Conservation (phyloP, 306 rosid genomes). For the Pterocarpus santalinus region DNA sequence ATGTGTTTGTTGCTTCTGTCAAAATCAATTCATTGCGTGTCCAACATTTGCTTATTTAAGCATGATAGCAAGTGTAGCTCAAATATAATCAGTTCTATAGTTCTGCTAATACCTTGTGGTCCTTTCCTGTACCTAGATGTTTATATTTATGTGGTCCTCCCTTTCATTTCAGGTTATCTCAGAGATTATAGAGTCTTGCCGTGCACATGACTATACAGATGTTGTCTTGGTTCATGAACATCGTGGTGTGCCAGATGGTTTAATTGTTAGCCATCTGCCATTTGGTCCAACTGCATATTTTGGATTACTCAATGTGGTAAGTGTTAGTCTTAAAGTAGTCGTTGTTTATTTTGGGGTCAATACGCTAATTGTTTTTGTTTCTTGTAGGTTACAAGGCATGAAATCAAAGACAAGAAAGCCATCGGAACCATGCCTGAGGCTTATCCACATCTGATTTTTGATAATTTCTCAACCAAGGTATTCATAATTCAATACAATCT, state of each 20-base stretch:
- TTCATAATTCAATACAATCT: slow-evolving; percentile 30
- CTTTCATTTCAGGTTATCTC: slow-evolving; percentile 75
- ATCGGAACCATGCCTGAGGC: slow-evolving; percentile 97
- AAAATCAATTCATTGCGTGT: slow-evolving; percentile 55
- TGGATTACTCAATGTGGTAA: slow-evolving; percentile 85
- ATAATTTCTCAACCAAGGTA: slow-evolving; percentile 92
- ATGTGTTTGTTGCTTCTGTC: slow-evolving; percentile 65
- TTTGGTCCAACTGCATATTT: slow-evolving; percentile 97
- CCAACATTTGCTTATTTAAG: slow-evolving; percentile 1
- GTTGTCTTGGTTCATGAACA: slow-evolving; percentile 93
- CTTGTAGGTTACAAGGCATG: slow-evolving; percentile 89
- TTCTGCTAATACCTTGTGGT: neutral
- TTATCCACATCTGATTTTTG: slow-evolving; percentile 82
- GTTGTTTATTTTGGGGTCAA: neutral
- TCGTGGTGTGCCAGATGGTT: slow-evolving; percentile 95
- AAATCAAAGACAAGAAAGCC: slow-evolving; percentile 81
- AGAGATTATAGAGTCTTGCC: slow-evolving; percentile 89
- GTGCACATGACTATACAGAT: slow-evolving; percentile 87
- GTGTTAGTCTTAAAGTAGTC: slow-evolving; percentile 54
- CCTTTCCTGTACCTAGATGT: slow-evolving; percentile 43
- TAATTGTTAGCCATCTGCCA: slow-evolving; percentile 85
- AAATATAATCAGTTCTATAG: slow-evolving; percentile 2
- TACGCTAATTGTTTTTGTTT: slow-evolving; percentile 52
- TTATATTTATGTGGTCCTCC: neutral
- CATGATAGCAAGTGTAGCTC: slow-evolving; percentile 5